A percentile compares a stretch with the other conserved stretches of the same genome.
These are phyloP conservation scores for Pseudopithomyces maydicus DNA, from an alignment of 2,329 filamentous ascomycete species.

Conservation along the genomic window DNA sequence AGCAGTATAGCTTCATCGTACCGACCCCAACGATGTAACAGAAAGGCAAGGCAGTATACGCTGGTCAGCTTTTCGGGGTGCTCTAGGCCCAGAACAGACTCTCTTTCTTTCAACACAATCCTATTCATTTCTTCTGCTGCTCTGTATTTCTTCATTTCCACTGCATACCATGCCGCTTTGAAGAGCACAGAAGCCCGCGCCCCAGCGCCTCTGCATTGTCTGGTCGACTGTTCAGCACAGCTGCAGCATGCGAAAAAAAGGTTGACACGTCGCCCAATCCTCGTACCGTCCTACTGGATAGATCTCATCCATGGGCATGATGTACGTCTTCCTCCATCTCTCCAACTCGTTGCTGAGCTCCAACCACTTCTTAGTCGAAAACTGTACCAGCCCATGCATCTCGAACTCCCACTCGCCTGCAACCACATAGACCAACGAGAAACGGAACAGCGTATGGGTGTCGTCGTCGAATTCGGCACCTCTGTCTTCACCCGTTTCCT, in stretches of 20 bases:
- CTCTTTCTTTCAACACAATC: not conserved
- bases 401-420: slow-evolving; percentile 15
- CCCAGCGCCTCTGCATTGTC: slow-evolving; percentile 1
- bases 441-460: slow-evolving; percentile 16
- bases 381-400: slow-evolving; percentile 27
- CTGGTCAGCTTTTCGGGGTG: not conserved
- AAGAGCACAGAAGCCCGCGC: slow-evolving; percentile 7
- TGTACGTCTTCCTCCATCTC: slow-evolving; percentile 14
- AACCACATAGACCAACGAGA: slow-evolving; percentile 15
- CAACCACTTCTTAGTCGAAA: slow-evolving; percentile 23
- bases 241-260: slow-evolving; percentile 13
- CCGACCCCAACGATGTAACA: not conserved
- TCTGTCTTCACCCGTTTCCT: not conserved
- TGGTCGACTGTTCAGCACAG: not conserved
- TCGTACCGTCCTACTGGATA: slow-evolving; percentile 5
- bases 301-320: slow-evolving; percentile 5
- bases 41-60: not conserved
- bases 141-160: not conserved
- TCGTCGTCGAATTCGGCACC: slow-evolving; percentile 24
- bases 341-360: slow-evolving; percentile 23
- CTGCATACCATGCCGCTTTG: not conserved
- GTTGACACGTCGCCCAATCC: slow-evolving; percentile 9
- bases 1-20: not conserved
- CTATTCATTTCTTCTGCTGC: not conserved
- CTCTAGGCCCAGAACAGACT: slow-evolving; percentile 3